These are phyloP conservation scores for Boletus sp. DNA, from an alignment of 1,284 basidiomycete species.

Conservation along the genomic window DNA sequence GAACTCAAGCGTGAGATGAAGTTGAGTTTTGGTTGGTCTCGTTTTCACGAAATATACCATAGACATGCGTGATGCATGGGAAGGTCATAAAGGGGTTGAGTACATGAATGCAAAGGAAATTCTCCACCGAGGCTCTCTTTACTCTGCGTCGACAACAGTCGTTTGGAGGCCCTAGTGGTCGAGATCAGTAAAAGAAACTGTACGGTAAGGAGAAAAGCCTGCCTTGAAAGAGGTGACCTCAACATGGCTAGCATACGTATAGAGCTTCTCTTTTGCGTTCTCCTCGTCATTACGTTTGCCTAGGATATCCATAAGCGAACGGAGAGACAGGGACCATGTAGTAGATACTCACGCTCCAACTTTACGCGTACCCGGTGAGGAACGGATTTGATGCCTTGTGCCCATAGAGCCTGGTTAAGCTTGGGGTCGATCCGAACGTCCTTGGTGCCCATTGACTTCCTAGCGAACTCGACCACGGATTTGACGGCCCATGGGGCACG, in stretches of 20 bases:
- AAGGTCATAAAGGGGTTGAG: constrained; percentile 7
- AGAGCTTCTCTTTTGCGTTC: constrained; percentile 96
- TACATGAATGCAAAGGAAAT: constrained; percentile 17
- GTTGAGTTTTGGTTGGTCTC: constrained; percentile 4
- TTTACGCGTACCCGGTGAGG: constrained; percentile 88
- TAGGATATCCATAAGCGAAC: constrained; percentile 3
- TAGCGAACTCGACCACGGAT: constrained; percentile 84
- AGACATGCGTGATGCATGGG: constrained; percentile 12
- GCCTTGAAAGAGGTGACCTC: constrained; percentile 84
- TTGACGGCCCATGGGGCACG: constrained; percentile 92
- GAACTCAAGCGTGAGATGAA: too few relatives aligned
- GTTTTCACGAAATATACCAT: constrained; percentile 13
- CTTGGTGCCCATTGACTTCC: constrained; percentile 89
- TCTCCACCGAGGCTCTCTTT: constrained; percentile 20
- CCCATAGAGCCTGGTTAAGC: constrained; percentile 93
- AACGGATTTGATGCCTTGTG: constrained; percentile 83
- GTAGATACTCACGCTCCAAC: constrained; percentile 76
- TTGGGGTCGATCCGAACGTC: constrained; percentile 92
- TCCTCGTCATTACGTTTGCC: constrained; percentile 68
- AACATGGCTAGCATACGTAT: constrained; percentile 84
- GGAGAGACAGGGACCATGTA: neutral
- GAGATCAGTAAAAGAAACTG: constrained; percentile 5
- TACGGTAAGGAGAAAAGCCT: constrained; percentile 23
- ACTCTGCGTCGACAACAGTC: constrained; percentile 73
- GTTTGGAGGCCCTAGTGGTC: constrained; percentile 73